Percentiles rank a stretch among this genome's conserved stretches.
These are phyloP conservation scores for Epicoccum nigrum DNA, from an alignment of 2,329 filamentous ascomycete species.

Conservation along the genomic window DNA sequence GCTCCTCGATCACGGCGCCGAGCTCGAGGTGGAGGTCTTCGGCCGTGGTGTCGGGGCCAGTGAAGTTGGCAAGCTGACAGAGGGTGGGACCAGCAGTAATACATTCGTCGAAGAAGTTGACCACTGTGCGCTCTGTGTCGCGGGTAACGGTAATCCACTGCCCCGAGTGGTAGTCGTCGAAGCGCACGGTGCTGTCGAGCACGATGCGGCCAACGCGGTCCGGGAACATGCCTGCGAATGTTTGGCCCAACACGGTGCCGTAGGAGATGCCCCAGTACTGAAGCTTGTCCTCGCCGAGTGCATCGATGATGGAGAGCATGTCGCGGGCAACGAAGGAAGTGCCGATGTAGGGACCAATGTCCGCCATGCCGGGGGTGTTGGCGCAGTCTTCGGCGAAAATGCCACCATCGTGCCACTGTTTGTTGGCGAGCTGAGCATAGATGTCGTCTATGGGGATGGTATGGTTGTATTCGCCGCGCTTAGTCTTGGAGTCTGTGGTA, in stretches of 20 bases:
- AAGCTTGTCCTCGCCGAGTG: slow-evolving; percentile 21
- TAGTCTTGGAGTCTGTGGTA: slow-evolving; percentile 1
- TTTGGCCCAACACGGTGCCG: slow-evolving; percentile 54
- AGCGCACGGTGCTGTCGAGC: slow-evolving; percentile 39
- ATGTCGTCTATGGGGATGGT: slow-evolving; percentile 13
- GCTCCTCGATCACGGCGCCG: slow-evolving; percentile 15
- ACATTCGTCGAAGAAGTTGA: slow-evolving; percentile 22
- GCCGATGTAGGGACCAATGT: slow-evolving; percentile 20
- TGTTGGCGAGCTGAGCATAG: slow-evolving; percentile 12
- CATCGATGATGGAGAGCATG: slow-evolving; percentile 26
- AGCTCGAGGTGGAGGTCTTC: slow-evolving; percentile 16
- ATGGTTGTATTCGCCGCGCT: slow-evolving; percentile 19
- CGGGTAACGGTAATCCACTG: slow-evolving; percentile 19
- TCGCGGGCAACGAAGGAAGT: slow-evolving; percentile 25
- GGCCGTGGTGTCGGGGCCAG: slow-evolving; percentile 18
- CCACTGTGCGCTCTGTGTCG: slow-evolving; percentile 18
- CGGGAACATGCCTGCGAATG: slow-evolving; percentile 52
- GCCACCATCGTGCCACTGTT: slow-evolving; percentile 18
- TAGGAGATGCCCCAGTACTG: slow-evolving; percentile 52
- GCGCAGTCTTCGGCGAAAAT: slow-evolving; percentile 16
- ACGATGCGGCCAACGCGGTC: slow-evolving; percentile 42
- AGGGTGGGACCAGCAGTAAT: slow-evolving; percentile 14
- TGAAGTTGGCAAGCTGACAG: slow-evolving; percentile 19
- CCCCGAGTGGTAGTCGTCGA: slow-evolving; percentile 20
- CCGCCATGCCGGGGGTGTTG: slow-evolving; percentile 17